Base-by-base conservation (phyloP, 495 filamentous ascomycete species). In the Penicillium coprophilum region DNA sequence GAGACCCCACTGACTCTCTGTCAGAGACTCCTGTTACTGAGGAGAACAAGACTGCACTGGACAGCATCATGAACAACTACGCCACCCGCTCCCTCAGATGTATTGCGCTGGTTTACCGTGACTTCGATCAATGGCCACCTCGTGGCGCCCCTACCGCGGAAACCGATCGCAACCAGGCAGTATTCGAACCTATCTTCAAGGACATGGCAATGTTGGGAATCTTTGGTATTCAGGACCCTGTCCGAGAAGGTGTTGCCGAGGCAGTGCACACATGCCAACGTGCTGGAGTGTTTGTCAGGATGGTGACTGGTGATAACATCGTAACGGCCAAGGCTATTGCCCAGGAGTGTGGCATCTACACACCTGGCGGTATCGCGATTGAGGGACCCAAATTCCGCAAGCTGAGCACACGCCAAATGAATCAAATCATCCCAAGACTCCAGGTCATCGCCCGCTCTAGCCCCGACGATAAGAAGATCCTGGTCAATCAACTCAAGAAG, bases 251-350 rank as follows among this genome's bases (percentile, higher is more conserved):
- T 58, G 91, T 94, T 15, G 74, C 80, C 11, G 86, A 92, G 28
- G 87, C 91, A 6, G 90, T 96, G n/a, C 69, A 75, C 20, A 78
- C 84, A 50, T 91, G 88, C 50, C 85, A 90, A 59, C 73, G 81
- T 23, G 91, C 91, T 31, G 91, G 91, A 60, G 89, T 96, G 43
- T 85, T 85, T 60, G 90, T 94, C 13, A 85, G 89, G 34, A 96
- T 96, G 91, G 91, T 96, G 15, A 96, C 91, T 24, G 91, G 91
- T 53, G 91, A 96, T 64, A 95, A 94, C 59, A 78, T 91, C 50
- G 73, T 83, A 52, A 96, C 91, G 12, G 91, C 91, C n/a, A 87
- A 86, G 59, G 89, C 91, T 23, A 92, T 96, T 59, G 91, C 91
- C 7, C 68, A 80, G 30, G 88, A 94, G 60, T 94, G 91, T 72